Percentiles rank a stretch among this genome's conserved stretches.
These are phyloP conservation scores for Alternaria ethzedia DNA, from an alignment of 2,329 filamentous ascomycete genomes.

Conservation along the genomic window DNA sequence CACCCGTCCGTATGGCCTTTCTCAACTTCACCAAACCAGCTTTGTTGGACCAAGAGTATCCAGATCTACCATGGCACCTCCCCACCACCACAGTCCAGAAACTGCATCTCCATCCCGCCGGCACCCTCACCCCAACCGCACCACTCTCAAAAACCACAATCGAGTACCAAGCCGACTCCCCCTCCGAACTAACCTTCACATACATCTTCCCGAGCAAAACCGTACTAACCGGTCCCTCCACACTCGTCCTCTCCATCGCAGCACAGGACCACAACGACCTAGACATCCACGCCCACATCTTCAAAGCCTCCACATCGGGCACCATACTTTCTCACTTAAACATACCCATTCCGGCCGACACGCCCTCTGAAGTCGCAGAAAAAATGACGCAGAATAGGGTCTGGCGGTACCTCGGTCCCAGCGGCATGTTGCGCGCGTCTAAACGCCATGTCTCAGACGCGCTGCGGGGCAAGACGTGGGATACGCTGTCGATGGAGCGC, in stretches of 20 bases:
- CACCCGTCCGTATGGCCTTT: constrained; percentile 51
- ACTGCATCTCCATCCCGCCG: background rate
- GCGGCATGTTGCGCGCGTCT: constrained; percentile 16
- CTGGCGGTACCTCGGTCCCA: constrained; percentile 11
- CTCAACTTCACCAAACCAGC: constrained; percentile 4
- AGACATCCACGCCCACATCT: constrained; percentile 20
- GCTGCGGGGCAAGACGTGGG: background rate
- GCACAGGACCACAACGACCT: constrained; percentile 52
- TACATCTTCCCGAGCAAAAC: background rate
- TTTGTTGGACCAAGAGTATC: background rate
- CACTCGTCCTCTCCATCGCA: constrained; percentile 50
- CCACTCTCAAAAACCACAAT: background rate
- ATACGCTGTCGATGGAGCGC: background rate
- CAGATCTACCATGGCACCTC: background rate
- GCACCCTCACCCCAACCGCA: background rate
- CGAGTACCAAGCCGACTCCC: background rate
- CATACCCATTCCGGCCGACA: constrained; percentile 39
- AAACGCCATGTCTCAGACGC: background rate
- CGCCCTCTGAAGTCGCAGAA: background rate
- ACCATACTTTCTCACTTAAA: constrained; percentile 51
- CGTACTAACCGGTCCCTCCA: background rate
- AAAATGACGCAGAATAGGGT: constrained; percentile 3
- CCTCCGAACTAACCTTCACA: background rate
- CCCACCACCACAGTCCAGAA: background rate
- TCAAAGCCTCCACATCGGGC: constrained; percentile 37